Evolutionary conservation across 2,329 filamentous ascomycete species (phyloP), one percentile per base, ranked within the genome.

Genomic region (Xylaria arbuscula): DNA sequence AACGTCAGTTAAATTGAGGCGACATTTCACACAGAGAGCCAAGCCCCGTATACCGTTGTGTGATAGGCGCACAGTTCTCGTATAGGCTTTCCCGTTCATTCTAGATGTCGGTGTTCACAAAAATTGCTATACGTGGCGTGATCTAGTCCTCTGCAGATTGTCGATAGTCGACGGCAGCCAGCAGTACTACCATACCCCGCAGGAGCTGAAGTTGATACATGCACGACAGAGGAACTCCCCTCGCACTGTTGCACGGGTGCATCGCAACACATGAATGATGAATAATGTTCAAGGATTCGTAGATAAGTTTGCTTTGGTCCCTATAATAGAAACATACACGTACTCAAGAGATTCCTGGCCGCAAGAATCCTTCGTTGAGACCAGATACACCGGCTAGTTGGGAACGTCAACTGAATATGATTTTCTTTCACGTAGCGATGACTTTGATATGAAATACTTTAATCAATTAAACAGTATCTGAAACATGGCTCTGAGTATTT

Each of bases 11-110:
- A 59, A 64, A 54, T 54, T 24, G 32, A 67, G 22, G 13, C 55
- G 36, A 8, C 38, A 36, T 19, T 48, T 9, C 42, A 22, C 55
- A 48, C 53, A 59, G 57, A 42, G 57, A 50, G 66, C 66, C 66
- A 62, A 65, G 66, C 22, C 66, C 45, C 53, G 62, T 68, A 62
- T 61, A 56, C 45, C 4, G 38, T 28, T 38, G 45, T 28, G 42
- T 22, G 32, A 60, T 48, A 34, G 28, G n/a, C 10, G 45, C 13
- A 51, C 45, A 50, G 19, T 60, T 3, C 45, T 60, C 45, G 42
- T 60, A 40, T 60, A 17, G 19, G 9, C n/a, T 10, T 50, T 28
- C 13, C 7, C 22, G 8, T 11, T 32, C 48, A 24, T 15, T 50
- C 48, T 56, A 38, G 45, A 63, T 34, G 28, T 42, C 7, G 7